Conservation (phyloP, 306 rosid genomes). For the Casuarina cunninghamiana region DNA sequence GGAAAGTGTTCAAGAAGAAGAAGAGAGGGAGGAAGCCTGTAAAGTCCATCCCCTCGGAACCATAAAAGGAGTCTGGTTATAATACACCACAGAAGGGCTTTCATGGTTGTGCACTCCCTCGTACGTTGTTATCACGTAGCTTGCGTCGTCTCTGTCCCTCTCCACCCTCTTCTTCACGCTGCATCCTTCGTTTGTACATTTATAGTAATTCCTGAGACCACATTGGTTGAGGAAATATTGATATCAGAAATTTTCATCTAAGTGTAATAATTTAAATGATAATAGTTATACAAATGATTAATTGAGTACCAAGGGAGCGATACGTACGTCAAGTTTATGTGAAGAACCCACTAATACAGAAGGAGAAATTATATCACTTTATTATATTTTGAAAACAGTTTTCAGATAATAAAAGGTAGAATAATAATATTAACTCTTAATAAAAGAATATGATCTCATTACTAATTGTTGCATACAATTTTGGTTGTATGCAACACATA, state of each 20-base stretch:
- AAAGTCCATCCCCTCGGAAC: conserved; percentile 25
- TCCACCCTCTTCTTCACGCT: conserved; percentile 82
- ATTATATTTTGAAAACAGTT: too few species aligned
- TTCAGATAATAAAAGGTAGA: too few species aligned
- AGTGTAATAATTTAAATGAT: too few species aligned
- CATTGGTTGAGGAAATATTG: neutral
- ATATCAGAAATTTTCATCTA: neutral
- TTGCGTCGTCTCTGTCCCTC: conserved; percentile 69
- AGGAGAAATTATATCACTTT: too few species aligned
- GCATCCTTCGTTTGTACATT: conserved; percentile 76
- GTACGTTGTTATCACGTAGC: conserved; percentile 79
- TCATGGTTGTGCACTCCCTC: conserved; percentile 82
- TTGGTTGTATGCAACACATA: too few species aligned
- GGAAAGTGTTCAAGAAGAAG: conserved; percentile 3
- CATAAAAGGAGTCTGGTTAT: conserved; percentile 26
- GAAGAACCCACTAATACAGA: too few species aligned
- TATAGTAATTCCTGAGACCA: conserved; percentile 64
- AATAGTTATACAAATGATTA: too few species aligned
- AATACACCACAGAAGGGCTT: conserved; percentile 43
- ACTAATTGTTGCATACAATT: too few species aligned
- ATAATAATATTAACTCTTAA: too few species aligned
- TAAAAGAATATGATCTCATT: too few species aligned
- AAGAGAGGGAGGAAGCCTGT: conserved; percentile 33
- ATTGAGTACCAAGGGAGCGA: too few species aligned
- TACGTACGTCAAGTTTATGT: too few species aligned